Base-by-base conservation (phyloP, 208 protist genomes). In the Lotmaria passim region DNA sequence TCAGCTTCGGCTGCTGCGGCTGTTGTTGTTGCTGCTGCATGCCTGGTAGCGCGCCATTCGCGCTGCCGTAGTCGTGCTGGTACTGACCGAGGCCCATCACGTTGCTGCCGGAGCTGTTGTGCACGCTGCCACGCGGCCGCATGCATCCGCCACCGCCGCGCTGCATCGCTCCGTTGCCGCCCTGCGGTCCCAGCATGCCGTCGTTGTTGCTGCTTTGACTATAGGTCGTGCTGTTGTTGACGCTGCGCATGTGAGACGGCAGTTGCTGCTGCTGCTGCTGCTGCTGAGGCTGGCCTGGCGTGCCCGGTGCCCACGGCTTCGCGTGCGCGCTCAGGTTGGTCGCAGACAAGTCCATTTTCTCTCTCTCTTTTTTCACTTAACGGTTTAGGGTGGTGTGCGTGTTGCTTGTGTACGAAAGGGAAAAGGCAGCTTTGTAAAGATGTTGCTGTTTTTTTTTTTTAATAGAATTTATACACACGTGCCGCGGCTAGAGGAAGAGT, bases 261-360 rank as follows among this genome's bases (percentile, higher is more conserved):
- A 43, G 74, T 21, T 36, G 43, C 28, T 63, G 66, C 72, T 75
- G 48, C 38, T 55, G 58, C 60, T 31, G 36, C 41, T 56, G 59
- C 61, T 31, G 36, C 23, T 5, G 52, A 23, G 24, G 64, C 21
- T 65, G 48, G 41, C 36, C 43, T n/a, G 69, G 51, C 2, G 39
- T 34, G 33, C 63, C 52, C 0, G 87, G 84, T 57, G 76, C 74
- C 87, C 87, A 93, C 24, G 85, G 83, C 67, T 87, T 87, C 10
- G 85, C 85, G 55, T 85, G 55, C 1, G 78, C 76, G 64, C 70
- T 86, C 30, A 87, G 74, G 30, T 82, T 90, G 10, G 82, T 84
- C 12, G 63, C 64, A 24, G 59, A 30, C 38, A 48, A 75, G 26
- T 74, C 50, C 68, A 70, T 80, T 23, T 63, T 50, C 34, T n/a